These are phyloP conservation scores for Colletotrichum kahawae DNA, from an alignment of 2,329 filamentous ascomycete species.

Conservation along the genomic window DNA sequence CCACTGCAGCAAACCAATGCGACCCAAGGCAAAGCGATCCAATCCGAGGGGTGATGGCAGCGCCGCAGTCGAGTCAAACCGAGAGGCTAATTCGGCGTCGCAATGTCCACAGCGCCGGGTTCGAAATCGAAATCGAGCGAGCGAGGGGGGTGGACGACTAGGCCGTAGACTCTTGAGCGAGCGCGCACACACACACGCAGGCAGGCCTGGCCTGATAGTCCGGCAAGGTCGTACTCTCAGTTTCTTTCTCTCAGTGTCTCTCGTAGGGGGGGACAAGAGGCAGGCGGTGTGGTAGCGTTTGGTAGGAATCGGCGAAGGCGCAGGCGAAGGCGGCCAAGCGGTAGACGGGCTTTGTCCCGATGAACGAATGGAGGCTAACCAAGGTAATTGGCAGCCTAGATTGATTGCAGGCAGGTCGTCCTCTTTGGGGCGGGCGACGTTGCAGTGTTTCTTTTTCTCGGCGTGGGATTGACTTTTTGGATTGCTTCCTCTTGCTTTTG, in stretches of 20 bases:
- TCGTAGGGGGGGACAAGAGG: neutral
- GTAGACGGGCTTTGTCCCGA: neutral
- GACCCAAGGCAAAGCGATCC: neutral
- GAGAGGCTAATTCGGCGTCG: constrained; percentile 2
- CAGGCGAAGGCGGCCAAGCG: neutral
- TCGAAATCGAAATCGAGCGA: neutral
- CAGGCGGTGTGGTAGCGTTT: neutral
- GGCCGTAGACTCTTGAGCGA: neutral
- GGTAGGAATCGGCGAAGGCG: neutral
- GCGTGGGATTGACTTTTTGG: neutral
- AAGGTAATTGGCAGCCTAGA: constrained; percentile 11
- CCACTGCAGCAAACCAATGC: neutral
- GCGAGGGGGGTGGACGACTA: neutral
- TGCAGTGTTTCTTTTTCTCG: neutral
- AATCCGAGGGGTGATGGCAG: neutral
- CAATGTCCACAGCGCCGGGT: constrained; percentile 19
- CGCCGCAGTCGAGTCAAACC: neutral
- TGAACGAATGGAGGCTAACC: constrained; percentile 1
- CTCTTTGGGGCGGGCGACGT: constrained; percentile 3
- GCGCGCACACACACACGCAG: neutral
- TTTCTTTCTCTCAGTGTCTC: neutral
- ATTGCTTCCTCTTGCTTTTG: constrained; percentile 8
- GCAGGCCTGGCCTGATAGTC: neutral
- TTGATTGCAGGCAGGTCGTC: neutral
- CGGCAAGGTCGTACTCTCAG: neutral